Conservation (phyloP, 768 basidiomycete genomes). For the Dioszegia crocea region DNA sequence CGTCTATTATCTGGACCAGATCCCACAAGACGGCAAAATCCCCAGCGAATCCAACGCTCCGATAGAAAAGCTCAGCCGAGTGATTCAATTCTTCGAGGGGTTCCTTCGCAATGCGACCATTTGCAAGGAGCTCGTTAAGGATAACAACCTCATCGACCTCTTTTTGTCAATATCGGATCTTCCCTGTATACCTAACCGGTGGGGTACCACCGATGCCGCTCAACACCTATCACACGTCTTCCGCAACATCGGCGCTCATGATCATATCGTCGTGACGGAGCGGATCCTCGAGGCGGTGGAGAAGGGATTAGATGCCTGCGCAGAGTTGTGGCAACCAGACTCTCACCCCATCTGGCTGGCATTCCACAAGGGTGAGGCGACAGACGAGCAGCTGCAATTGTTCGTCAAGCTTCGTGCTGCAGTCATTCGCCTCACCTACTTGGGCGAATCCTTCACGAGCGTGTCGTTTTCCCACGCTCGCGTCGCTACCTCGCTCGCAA, state of each 20-base stretch:
- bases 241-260: slow-evolving; percentile 76
- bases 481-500: slow-evolving; percentile 67
- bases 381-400: slow-evolving; percentile 50
- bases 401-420: no score
- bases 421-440: slow-evolving; percentile 58
- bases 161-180: slow-evolving; percentile 53
- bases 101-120: slow-evolving; percentile 87
- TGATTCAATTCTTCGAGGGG: slow-evolving; percentile 58
- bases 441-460: slow-evolving; percentile 82
- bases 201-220: slow-evolving; percentile 67
- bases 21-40: background rate
- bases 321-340: background rate
- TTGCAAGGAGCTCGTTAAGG: slow-evolving; percentile 66
- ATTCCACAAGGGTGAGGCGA: slow-evolving; percentile 53
- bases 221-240: slow-evolving; percentile 64
- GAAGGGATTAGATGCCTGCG: background rate
- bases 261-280: slow-evolving; percentile 21
- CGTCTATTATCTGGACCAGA: background rate
- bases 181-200: slow-evolving; percentile 84
- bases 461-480: slow-evolving; percentile 77
- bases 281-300: background rate
- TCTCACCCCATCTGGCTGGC: slow-evolving; percentile 9
- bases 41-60: slow-evolving; percentile 7
- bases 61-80: slow-evolving; percentile 6
- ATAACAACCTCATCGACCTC: slow-evolving; percentile 25